These are phyloP conservation scores for Phalaenopsis aphrodite DNA, from an alignment of 106 monocot species.

Conservation along the genomic window DNA sequence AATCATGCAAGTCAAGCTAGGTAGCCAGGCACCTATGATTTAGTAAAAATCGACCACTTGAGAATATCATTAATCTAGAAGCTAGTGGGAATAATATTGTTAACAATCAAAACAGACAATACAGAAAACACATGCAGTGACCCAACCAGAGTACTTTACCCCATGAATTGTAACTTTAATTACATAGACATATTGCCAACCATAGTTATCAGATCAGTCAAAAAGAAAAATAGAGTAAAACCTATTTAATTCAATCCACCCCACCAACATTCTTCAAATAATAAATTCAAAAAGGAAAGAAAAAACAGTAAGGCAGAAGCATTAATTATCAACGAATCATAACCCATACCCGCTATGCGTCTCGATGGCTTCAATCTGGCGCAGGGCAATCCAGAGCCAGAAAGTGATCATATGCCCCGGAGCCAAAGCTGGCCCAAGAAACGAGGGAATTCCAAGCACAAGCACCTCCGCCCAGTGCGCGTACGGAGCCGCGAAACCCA, in stretches of 20 bases:
- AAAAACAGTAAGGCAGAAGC: background rate
- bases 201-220: background rate
- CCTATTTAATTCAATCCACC: background rate
- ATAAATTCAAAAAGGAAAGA: background rate
- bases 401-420: slow-evolving; percentile 89
- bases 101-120: background rate
- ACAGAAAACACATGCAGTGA: background rate
- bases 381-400: slow-evolving; percentile 76
- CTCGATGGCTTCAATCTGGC: slow-evolving; percentile 87
- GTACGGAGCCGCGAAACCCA: slow-evolving; percentile 88
- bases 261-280: background rate
- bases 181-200: background rate
- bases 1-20: background rate
- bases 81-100: background rate
- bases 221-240: background rate
- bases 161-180: background rate
- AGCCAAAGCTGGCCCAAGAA: slow-evolving; percentile 65
- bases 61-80: background rate
- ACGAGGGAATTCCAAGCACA: slow-evolving; percentile 77
- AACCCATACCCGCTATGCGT: slow-evolving; percentile 71
- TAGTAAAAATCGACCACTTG: background rate
- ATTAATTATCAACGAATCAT: background rate
- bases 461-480: slow-evolving; percentile 93
- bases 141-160: background rate
- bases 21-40: background rate